These are phyloP conservation scores for Puccinia polysora DNA, from an alignment of 1,284 basidiomycete genomes.

Conservation along the genomic window DNA sequence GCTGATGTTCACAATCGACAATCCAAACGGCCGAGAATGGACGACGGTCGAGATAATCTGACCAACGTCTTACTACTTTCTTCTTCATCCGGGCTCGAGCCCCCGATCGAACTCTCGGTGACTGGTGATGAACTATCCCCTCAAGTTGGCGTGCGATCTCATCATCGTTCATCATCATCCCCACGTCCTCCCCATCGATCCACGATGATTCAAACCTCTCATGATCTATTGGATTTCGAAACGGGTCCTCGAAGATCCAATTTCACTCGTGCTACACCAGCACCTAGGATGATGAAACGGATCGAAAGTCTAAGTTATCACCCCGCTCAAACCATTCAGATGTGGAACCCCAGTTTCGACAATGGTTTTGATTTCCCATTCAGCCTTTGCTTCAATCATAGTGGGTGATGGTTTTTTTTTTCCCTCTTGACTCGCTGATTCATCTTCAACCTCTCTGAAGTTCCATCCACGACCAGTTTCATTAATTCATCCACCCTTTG, in stretches of 20 bases:
- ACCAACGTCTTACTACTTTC: too few species aligned
- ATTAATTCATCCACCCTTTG: background rate
- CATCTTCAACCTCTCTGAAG: background rate
- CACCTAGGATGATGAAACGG: conserved; percentile 10
- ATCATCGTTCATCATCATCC: background rate
- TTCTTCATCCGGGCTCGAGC: too few species aligned
- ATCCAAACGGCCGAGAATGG: too few species aligned
- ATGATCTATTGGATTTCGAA: background rate
- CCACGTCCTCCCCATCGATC: conserved; percentile 3
- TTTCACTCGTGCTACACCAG: too few species aligned
- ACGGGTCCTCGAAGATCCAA: background rate
- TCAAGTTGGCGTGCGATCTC: too few species aligned
- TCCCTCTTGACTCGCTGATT: background rate
- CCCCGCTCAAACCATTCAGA: conserved; percentile 17
- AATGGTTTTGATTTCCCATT: conserved; percentile 21
- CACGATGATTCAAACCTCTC: conserved; percentile 1
- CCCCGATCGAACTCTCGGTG: too few species aligned
- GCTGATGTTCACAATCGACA: too few species aligned
- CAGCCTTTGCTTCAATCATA: conserved; percentile 25
- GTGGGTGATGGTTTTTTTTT: conserved; percentile 17
- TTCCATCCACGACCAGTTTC: background rate
- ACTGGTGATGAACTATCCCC: too few species aligned
- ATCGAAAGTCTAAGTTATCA: conserved; percentile 13
- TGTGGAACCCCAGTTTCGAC: conserved; percentile 26
- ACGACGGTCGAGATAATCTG: too few species aligned